Base-by-base conservation (phyloP, 2,329 filamentous ascomycete genomes). In the Stachybotrys chartarum region DNA sequence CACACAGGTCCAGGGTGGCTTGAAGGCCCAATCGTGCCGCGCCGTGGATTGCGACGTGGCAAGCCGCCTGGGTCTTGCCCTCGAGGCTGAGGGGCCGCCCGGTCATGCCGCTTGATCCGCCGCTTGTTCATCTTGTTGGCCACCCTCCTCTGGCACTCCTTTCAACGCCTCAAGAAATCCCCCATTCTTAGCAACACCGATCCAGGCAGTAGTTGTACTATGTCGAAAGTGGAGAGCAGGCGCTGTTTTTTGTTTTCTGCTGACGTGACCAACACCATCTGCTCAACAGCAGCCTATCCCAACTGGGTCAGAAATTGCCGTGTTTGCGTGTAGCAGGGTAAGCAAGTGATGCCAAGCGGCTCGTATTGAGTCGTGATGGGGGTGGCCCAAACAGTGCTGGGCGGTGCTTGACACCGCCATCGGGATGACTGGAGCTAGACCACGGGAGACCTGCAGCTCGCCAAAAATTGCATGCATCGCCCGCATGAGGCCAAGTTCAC, bases 401-500 rank as follows among this genome's bases (percentile, higher is more conserved):
- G 48, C 30, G 10, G 10, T 50, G 48, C n/a, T 48, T 17, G n/a
- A n/a, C 46, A 17, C 24, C 46, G 45, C 45, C 57, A 55, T 57
- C 56, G 58, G 55, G 56, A 67, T 68, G 68, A 64, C 53, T 61
- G 64, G 67, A 62, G 57, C 64, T 56, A 50, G 58, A 54, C 53
- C 45, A 59, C 64, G 66, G 66, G 67, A 69, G 57, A 63, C 58
- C 65, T 70, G 69, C 67, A 69, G 60, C 51, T 64, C 66, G 63
- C 60, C 66, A 62, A 61, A 55, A 30, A 57, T 63, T 63, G 61
- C 65, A 66, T 63, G 68, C 63, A 60, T 66, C 54, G 61, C 61
- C 65, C 68, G 69, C 69, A 72, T 72, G 62, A 65, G 61, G 30
- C 47, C 31, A 31, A 30, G 32, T 58, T 72, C 70, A 72, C 68